These are phyloP conservation scores for Osmanthus fragrans DNA, from an alignment of 257 asterid species.

Conservation along the genomic window DNA sequence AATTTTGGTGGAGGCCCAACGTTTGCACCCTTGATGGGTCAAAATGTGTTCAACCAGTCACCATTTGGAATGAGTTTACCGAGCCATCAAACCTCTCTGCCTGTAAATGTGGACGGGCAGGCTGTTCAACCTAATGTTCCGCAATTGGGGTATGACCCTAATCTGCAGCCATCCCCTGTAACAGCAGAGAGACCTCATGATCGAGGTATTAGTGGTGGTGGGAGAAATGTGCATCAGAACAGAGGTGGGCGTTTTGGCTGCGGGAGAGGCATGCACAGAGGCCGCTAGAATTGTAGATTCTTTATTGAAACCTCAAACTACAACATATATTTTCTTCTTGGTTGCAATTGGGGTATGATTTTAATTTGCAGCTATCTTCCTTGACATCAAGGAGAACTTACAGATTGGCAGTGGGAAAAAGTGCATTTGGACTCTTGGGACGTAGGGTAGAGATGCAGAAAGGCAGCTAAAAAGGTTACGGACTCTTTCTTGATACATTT, in stretches of 20 bases:
- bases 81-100: slow-evolving; percentile 33
- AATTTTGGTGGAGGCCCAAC: slow-evolving; percentile 44
- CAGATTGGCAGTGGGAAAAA: slow-evolving; percentile 31
- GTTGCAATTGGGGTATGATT: slow-evolving; percentile 16
- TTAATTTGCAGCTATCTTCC: slow-evolving; percentile 29
- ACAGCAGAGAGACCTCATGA: slow-evolving; percentile 26
- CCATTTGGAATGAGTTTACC: slow-evolving; percentile 51
- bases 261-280: slow-evolving; percentile 55
- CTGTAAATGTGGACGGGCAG: slow-evolving; percentile 45
- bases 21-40: slow-evolving; percentile 48
- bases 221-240: slow-evolving; percentile 46
- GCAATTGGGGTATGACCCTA: slow-evolving; percentile 5
- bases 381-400: slow-evolving; percentile 15
- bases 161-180: slow-evolving; percentile 29
- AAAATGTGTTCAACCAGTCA: slow-evolving; percentile 33
- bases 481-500: slow-evolving; percentile 17
- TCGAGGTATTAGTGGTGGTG: slow-evolving; percentile 38
- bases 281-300: slow-evolving; percentile 8
- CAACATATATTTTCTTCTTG: no score
- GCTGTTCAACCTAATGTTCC: slow-evolving; percentile 30
- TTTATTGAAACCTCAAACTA: no score
- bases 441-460: slow-evolving; percentile 60
- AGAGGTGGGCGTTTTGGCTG: slow-evolving; percentile 70
- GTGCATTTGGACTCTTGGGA: slow-evolving; percentile 31
- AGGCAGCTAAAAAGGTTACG: slow-evolving; percentile 2